phyloP scores from a whole-genome alignment of 352 stramenopile genomes.

The Phytophthora pisi region DNA sequence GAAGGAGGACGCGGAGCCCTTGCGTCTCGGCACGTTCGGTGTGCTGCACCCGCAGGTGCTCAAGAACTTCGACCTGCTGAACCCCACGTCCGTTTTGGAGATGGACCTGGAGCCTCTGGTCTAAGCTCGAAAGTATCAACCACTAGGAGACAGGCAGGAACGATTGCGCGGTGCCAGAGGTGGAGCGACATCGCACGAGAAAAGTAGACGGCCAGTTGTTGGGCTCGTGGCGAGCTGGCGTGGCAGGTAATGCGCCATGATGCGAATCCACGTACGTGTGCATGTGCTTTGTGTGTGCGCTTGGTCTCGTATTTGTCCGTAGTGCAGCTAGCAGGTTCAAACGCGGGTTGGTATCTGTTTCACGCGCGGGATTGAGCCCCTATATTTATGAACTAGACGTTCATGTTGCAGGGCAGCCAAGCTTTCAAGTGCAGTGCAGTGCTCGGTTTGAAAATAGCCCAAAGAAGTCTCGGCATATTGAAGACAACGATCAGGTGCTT shows the following conservation, averaged over 20 bases:
- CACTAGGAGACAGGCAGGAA: conserved; percentile 21
- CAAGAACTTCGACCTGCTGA: conserved; percentile 97
- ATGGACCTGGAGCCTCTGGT: conserved; percentile 98
- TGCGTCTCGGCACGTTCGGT: conserved; percentile 95
- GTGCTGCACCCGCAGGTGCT: conserved; percentile 98
- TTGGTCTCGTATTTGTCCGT: conserved; percentile 17
- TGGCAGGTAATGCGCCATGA: conserved; percentile 33
- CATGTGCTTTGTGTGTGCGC: conserved; percentile 26
- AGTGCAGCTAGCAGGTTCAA: background rate
- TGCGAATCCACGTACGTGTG: conserved; percentile 36
- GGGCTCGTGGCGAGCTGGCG: conserved; percentile 8
- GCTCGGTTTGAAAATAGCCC: conserved; percentile 25
- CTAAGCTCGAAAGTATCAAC: conserved; percentile 53
- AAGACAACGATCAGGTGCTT: background rate
- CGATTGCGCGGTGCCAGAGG: conserved; percentile 5
- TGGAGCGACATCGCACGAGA: conserved; percentile 10
- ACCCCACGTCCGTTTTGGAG: conserved; percentile 97
- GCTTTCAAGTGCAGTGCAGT: background rate
- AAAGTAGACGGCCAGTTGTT: conserved; percentile 31
- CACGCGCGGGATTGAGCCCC: background rate
- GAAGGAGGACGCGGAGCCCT: conserved; percentile 64
- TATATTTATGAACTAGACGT: conserved; percentile 10
- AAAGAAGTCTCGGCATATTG: background rate
- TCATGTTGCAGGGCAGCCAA: background rate
- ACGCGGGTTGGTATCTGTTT: background rate